These are phyloP conservation scores for Stygiomarasmius scandens DNA, from an alignment of 1,284 basidiomycete genomes.

Conservation along the genomic window DNA sequence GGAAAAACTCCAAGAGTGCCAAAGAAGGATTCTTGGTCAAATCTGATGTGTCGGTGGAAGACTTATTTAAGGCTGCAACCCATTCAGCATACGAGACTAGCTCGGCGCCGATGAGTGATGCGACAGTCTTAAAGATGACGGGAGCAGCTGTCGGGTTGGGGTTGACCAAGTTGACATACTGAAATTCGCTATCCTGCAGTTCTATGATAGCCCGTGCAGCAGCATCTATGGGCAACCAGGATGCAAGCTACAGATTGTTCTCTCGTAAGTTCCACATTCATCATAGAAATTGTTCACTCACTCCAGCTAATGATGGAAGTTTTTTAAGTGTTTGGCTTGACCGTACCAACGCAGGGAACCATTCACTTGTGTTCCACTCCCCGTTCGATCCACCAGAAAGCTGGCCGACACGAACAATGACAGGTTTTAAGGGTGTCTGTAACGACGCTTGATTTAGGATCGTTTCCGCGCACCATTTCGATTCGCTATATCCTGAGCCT, in stretches of 20 bases:
- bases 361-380: conserved; percentile 17
- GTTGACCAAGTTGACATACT: conserved; percentile 29
- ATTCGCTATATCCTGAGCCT: background rate
- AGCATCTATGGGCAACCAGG: conserved; percentile 29
- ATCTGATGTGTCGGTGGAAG: background rate
- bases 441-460: background rate
- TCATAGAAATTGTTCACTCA: conserved; percentile 1
- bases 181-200: conserved; percentile 18
- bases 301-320: conserved; percentile 25
- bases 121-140: conserved; percentile 22
- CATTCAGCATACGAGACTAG: conserved; percentile 26
- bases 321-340: conserved; percentile 17
- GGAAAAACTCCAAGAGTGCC: background rate
- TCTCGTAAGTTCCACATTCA: background rate
- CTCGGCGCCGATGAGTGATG: conserved; percentile 12
- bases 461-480: background rate
- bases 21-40: background rate
- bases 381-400: conserved; percentile 6
- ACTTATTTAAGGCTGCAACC: conserved; percentile 20
- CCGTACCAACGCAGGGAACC: conserved; percentile 17
- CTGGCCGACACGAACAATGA: background rate
- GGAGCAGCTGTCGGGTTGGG: conserved; percentile 22
- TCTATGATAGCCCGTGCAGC: conserved; percentile 25
- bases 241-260: conserved; percentile 17
- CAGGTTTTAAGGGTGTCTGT: background rate